These are phyloP conservation scores for Serendipita sp. DNA, from an alignment of 768 basidiomycete genomes.

Conservation along the genomic window DNA sequence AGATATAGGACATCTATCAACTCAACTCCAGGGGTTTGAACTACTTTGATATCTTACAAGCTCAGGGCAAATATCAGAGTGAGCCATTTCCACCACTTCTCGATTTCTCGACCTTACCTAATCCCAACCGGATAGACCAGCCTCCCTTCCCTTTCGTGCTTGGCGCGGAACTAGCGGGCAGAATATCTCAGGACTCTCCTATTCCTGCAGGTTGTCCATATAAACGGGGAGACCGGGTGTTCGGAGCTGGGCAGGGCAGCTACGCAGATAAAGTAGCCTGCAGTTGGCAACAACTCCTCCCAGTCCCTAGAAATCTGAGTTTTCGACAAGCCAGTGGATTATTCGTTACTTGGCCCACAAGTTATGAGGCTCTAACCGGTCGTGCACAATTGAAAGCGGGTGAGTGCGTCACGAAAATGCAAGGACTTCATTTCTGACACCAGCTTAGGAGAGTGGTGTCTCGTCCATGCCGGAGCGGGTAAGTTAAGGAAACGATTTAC, in stretches of 20 bases:
- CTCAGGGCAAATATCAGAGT: constrained; percentile 78
- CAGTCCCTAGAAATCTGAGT: constrained; percentile 57
- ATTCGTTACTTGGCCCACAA: constrained; percentile 82
- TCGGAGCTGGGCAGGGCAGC: constrained; percentile 65
- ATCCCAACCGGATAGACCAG: constrained; percentile 24
- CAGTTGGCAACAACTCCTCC: constrained; percentile 33
- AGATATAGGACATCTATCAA: neutral
- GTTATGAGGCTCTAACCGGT: constrained; percentile 80
- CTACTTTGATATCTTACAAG: constrained; percentile 69
- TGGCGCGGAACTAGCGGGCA: constrained; percentile 76
- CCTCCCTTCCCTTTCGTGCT: constrained; percentile 74
- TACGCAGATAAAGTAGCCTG: constrained; percentile 63
- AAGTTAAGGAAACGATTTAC: neutral
- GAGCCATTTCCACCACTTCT: neutral
- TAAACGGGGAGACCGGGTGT: constrained; percentile 73
- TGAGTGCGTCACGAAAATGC: constrained; percentile 17
- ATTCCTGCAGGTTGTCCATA: constrained; percentile 67
- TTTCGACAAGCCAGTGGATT: constrained; percentile 86
- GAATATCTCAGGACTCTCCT: constrained; percentile 48
- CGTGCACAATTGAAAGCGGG: constrained; percentile 67
- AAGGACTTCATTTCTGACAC: neutral
- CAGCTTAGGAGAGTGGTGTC: constrained; percentile 63
- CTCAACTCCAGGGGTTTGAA: constrained; percentile 33
- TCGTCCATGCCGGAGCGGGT: constrained; percentile 85
- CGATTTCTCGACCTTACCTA: neutral